A percentile compares a stretch with the other conserved stretches of the same genome.
These are phyloP conservation scores for Allantophomopsis cytisporea DNA, from an alignment of 2,329 filamentous ascomycete genomes.

Conservation along the genomic window DNA sequence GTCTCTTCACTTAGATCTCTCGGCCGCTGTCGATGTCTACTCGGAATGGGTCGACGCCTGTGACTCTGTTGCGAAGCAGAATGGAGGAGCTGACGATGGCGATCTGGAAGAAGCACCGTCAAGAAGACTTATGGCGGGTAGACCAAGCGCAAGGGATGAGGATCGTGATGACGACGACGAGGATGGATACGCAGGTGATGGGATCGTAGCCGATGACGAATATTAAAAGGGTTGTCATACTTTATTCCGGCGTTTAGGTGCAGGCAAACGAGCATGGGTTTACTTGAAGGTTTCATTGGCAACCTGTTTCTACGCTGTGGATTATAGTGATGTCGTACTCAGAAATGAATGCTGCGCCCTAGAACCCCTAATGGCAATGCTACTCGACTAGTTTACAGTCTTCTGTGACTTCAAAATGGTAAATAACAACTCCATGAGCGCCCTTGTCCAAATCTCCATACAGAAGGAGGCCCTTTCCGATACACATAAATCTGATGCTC, in stretches of 20 bases:
- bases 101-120: conserved; percentile 10
- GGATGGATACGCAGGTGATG: conserved; percentile 36
- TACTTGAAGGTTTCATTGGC: background rate
- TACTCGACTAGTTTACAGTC: too few relatives aligned
- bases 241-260: conserved; percentile 1
- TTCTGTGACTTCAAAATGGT: background rate
- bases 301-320: too few relatives aligned
- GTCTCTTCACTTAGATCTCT: conserved; percentile 49
- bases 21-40: conserved; percentile 87
- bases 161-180: conserved; percentile 33
- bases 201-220: conserved; percentile 39
- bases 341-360: background rate
- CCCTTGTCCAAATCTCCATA: too few relatives aligned
- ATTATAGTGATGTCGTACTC: too few relatives aligned
- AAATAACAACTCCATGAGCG: background rate
- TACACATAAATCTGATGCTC: too few relatives aligned
- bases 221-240: conserved; percentile 24
- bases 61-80: conserved; percentile 55
- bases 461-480: too few relatives aligned
- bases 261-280: conserved; percentile 1
- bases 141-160: conserved; percentile 16
- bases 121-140: conserved; percentile 10
- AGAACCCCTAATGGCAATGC: background rate
- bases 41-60: conserved; percentile 98
- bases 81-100: conserved; percentile 23